A percentile compares a stretch with the other conserved stretches of the same genome.
phyloP scores from a whole-genome alignment of 2,329 filamentous ascomycete genomes.

The Claviceps cyperi region DNA sequence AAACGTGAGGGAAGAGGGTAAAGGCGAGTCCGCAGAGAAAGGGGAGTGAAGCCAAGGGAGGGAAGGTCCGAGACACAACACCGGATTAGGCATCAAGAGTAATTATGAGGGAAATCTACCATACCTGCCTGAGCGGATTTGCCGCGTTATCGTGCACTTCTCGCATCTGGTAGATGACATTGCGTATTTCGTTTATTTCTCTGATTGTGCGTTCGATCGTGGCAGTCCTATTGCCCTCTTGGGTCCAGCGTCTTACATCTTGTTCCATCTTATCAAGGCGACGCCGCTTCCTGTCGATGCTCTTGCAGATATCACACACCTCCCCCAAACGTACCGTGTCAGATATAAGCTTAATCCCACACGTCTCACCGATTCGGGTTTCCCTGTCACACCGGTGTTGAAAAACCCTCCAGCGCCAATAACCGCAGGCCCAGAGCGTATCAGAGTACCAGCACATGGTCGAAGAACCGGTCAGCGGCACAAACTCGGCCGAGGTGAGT shows the following conservation, averaged over 20 bases:
- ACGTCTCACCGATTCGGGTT: conserved; percentile 91
- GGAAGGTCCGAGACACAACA: too few relatives aligned
- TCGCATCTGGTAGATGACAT: conserved; percentile 40
- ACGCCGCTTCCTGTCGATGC: conserved; percentile 73
- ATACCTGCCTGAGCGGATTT: conserved; percentile 20
- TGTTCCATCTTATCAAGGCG: conserved; percentile 59
- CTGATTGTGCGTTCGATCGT: conserved; percentile 57
- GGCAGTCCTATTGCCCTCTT: conserved; percentile 58
- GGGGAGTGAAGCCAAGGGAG: not conserved
- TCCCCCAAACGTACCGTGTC: conserved; percentile 44
- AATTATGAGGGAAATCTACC: conserved; percentile 2
- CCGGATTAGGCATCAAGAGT: too few relatives aligned
- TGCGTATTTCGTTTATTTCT: conserved; percentile 52
- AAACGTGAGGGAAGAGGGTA: not conserved
- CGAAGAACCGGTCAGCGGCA: conserved; percentile 10
- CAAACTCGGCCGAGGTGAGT: conserved; percentile 5
- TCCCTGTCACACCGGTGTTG: conserved; percentile 86
- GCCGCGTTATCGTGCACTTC: conserved; percentile 23
- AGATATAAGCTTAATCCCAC: conserved; percentile 82
- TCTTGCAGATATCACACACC: conserved; percentile 74
- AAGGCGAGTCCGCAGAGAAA: not conserved
- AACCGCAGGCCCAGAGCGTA: conserved; percentile 70
- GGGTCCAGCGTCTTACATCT: conserved; percentile 63
- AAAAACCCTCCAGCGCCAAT: conserved; percentile 93
- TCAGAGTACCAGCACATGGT: conserved; percentile 95